Evolutionary conservation across 176 grass and related monocot species (phyloP), one percentile per base, ranked within the genome.

Genomic region (maize (Zea mays)): DNA sequence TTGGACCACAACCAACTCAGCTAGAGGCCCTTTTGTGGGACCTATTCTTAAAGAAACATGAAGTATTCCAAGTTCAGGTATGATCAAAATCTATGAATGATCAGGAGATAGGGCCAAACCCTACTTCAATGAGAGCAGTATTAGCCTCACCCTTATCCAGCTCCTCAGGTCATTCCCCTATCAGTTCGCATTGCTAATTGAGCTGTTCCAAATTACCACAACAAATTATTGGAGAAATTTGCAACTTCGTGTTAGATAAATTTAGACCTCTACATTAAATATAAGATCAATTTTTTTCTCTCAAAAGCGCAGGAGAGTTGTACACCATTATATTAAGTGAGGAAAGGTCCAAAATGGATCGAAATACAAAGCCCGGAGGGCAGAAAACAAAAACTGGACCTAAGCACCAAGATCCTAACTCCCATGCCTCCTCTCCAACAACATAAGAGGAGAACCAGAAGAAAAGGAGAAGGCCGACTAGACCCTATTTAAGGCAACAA

Each of bases 191-290:
- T 19, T 44, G 15, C 17, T 36, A 7, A 1, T 57, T 38, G n/a
- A 60, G 19, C 51, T 73, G 17, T 39, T 61, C 62, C 36, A 77
- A 63, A 71, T 59, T 48, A 48, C 35, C 6, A 36, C 14, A 17
- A 10, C 9, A 49, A 55, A 72, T 21, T 86, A 43, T 69, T 38
- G 50, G 48, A 54, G 54, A 71, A 71, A 27, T 58, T 37, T 16
- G 0, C 6, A 14, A 61, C 56, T 27, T 66, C 10, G 52, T 21
- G 3, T 46, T 64, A 15, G 3, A 65, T 65, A 36, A 63, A 16
- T 62, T 62, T 67, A 15, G 10, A 38, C 15, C 39, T 38, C 13
- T 68, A 58, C 40, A 73, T 39, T 36, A 48, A 70, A 77, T 15
- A 68, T 19, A 57, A 72, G 56, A 82, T 65, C 35, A 82, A 55